Evolutionary conservation across 768 basidiomycete genomes (phyloP), one percentile per base, ranked within the genome.

Genomic region (Neoboletus magnificus): DNA sequence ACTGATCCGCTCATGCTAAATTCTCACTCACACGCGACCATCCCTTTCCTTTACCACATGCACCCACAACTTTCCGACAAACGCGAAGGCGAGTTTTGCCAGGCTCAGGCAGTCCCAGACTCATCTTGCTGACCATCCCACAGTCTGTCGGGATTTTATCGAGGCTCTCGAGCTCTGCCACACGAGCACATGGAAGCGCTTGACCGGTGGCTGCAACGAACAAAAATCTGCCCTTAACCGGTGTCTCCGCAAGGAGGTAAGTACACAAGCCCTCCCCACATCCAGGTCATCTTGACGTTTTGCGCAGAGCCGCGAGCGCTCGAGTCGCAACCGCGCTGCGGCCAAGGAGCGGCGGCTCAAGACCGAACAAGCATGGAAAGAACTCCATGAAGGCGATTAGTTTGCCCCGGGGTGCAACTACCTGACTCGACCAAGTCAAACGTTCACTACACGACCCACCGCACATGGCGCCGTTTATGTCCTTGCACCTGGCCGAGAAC

Each of bases 91-190:
- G 48, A 51, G 78, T n/a, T 20, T 27, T 44, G 13, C 33, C 23
- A 30, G 4, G 5, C 20, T 32, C 36, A 8, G 22, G 9, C 20
- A 10, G 15, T 56, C 36, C 25, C 36, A 41, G 22, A 33, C n/a
- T 30, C 32, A 18, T 36, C 42, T 40, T 62, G 36, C 40, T n/a
- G 52, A 65, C 53, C 25, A 9, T 40, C 61, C 51, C 48, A 52
- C 45, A 91, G 89, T 76, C 36, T 91, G 89, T 76, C 81, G 76
- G 64, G 87, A 89, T 18, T 85, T 91, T 65, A 88, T 91, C 52
- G 74, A 89, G 60, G 89, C 89, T 2, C 82, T 91, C 25, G 81
- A 90, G 48, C 73, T 78, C 45, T 91, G 89, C 65, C 89, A 91
- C 64, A 66, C 74, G 20, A 80, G 75, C 63, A 76, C 68, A 52